Conservation (phyloP, 2,329 filamentous ascomycete species). For the Canariomyces notabilis region DNA sequence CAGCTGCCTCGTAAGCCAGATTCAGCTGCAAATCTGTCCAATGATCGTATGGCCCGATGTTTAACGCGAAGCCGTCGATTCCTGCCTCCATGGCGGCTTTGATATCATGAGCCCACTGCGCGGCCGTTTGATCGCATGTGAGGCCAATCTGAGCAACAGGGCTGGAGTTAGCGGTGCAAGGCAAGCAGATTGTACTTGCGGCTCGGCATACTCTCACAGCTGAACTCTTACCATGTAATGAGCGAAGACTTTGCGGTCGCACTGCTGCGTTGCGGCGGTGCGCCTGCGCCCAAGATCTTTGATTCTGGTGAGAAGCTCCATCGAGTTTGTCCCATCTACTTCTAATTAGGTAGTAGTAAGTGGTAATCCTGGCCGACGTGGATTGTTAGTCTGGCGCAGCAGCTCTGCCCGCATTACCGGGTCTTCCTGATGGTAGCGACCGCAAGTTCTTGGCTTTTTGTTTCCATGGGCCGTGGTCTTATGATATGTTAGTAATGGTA, state of each 20-base stretch:
- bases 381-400: no score
- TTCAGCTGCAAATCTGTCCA: slow-evolving; percentile 31
- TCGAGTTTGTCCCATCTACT: not conserved
- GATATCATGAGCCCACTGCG: slow-evolving; percentile 33
- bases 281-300: slow-evolving; percentile 6
- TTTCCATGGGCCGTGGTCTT: no score
- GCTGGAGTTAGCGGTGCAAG: no score
- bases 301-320: slow-evolving; percentile 12
- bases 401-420: no score
- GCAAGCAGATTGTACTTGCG: no score
- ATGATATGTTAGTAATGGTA: no score
- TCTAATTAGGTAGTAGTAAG: no score
- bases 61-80: slow-evolving; percentile 40
- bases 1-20: slow-evolving; percentile 32
- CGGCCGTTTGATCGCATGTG: slow-evolving; percentile 27
- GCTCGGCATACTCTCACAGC: not conserved
- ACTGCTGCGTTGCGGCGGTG: not conserved
- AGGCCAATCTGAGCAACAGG: slow-evolving; percentile 28
- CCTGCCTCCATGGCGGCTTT: slow-evolving; percentile 32
- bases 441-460: no score
- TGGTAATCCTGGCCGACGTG: no score
- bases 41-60: slow-evolving; percentile 32
- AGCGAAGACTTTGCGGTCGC: slow-evolving; percentile 23
- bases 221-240: slow-evolving; percentile 24
- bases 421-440: no score